These are phyloP conservation scores for Scutellaria baicalensis DNA, from an alignment of 257 asterid species.

Conservation along the genomic window DNA sequence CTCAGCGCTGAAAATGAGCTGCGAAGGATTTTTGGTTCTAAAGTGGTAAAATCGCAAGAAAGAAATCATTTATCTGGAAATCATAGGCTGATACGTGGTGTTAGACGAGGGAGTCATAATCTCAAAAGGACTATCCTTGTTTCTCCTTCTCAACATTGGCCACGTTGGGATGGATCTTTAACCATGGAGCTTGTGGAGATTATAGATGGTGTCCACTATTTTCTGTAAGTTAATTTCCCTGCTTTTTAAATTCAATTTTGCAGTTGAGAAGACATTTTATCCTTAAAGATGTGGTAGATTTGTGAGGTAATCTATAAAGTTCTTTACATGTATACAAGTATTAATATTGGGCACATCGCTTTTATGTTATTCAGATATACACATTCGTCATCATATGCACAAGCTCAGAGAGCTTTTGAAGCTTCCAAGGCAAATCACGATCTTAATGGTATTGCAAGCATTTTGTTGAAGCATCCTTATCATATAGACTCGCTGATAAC, in stretches of 20 bases:
- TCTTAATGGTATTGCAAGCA: constrained; percentile 75
- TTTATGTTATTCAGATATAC: constrained; percentile 45
- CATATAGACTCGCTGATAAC: constrained; percentile 83
- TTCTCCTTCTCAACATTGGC: constrained; percentile 89
- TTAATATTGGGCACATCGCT: no score
- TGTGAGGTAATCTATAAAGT: background rate
- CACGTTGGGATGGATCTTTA: constrained; percentile 92
- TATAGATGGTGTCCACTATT: constrained; percentile 53
- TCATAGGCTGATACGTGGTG: constrained; percentile 58
- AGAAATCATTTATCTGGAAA: constrained; percentile 47
- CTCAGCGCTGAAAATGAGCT: constrained; percentile 89
- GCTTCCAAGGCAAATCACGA: constrained; percentile 83
- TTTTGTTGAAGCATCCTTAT: constrained; percentile 74
- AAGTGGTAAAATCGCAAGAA: constrained; percentile 75
- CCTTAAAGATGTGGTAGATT: background rate
- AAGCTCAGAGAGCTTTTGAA: constrained; percentile 82
- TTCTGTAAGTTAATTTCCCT: constrained; percentile 50
- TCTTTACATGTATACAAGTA: background rate
- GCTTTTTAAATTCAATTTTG: background rate
- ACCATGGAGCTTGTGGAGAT: constrained; percentile 82
- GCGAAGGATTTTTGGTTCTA: constrained; percentile 86
- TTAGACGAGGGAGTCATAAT: constrained; percentile 63
- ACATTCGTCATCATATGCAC: constrained; percentile 69
- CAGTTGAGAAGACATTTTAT: background rate
- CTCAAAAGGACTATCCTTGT: constrained; percentile 73